These are phyloP conservation scores for Fonsecaea multimorphosa DNA, from an alignment of 2,329 filamentous ascomycete species.

Conservation along the genomic window DNA sequence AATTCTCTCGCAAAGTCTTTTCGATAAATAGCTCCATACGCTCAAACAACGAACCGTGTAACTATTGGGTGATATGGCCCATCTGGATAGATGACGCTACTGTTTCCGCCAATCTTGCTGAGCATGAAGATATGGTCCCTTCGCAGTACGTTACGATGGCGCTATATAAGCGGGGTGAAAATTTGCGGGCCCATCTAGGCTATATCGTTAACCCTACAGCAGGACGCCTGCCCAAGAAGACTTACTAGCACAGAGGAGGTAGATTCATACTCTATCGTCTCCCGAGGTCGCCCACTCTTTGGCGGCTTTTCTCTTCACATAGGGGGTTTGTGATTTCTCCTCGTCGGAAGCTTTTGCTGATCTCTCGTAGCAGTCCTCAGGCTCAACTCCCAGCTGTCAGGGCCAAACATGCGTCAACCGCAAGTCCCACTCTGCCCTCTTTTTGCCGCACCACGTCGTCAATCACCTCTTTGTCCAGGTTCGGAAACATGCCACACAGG, in stretches of 20 bases:
- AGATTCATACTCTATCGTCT: background rate
- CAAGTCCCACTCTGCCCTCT: constrained; percentile 84
- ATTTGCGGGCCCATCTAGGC: background rate
- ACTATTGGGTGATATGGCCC: background rate
- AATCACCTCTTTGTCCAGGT: constrained; percentile 90
- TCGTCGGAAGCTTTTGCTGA: background rate
- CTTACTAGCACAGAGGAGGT: background rate
- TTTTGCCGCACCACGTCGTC: constrained; percentile 96
- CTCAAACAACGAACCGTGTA: background rate
- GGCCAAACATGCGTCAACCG: constrained; percentile 84
- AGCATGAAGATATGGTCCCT: background rate
- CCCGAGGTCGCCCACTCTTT: background rate
- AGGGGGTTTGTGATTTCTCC: background rate
- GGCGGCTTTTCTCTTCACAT: background rate
- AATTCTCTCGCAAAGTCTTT: constrained; percentile 20
- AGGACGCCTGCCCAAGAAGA: background rate
- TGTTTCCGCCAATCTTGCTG: background rate
- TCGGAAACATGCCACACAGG: constrained; percentile 93
- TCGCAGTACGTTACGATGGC: background rate
- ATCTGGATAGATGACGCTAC: background rate
- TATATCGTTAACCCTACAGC: background rate
- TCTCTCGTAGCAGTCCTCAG: background rate
- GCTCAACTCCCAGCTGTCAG: constrained; percentile 55
- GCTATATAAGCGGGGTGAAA: background rate
- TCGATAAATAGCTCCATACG: background rate